Percentiles rank a stretch among this genome's conserved stretches.
phyloP scores from a whole-genome alignment of 139 green algal genomes.

The Desmodesmus armatus region DNA sequence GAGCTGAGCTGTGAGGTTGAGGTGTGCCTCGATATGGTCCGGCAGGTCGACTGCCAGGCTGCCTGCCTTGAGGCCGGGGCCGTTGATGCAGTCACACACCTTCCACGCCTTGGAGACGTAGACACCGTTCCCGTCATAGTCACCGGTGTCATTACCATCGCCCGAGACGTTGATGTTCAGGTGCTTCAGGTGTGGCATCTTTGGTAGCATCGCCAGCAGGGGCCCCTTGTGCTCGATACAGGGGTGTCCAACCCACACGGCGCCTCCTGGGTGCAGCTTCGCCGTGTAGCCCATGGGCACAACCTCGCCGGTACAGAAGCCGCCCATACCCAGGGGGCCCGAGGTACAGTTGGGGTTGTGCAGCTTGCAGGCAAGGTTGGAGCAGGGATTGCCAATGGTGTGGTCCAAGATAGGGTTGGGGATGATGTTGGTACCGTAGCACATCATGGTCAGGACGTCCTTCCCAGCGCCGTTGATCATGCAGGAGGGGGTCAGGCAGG shows the following conservation, averaged over 20 bases:
- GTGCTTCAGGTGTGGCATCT: too few species aligned
- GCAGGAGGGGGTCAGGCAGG: constrained; percentile 21
- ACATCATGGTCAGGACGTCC: constrained; percentile 24
- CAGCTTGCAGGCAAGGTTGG: constrained; percentile 39
- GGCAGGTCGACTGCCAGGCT: not conserved
- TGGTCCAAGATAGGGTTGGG: constrained; percentile 3
- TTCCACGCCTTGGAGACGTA: constrained; percentile 41
- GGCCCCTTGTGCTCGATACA: constrained; percentile 26
- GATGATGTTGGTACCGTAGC: constrained; percentile 35
- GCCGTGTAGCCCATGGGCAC: constrained; percentile 11
- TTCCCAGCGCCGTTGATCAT: constrained; percentile 24
- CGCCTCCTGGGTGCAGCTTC: constrained; percentile 22
- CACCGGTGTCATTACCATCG: too few species aligned
- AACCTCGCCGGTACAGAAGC: constrained; percentile 32
- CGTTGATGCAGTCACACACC: constrained; percentile 40
- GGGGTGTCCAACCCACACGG: constrained; percentile 12
- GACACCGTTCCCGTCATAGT: constrained; percentile 1
- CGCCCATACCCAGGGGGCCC: not conserved
- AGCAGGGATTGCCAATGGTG: not conserved
- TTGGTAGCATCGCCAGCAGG: constrained; percentile 7
- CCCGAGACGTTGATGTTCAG: too few species aligned
- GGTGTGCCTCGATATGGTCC: too few species aligned
- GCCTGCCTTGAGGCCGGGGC: not conserved
- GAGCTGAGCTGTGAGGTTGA: too few species aligned
- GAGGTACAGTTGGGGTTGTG: constrained; percentile 23